phyloP scores from a whole-genome alignment of 225 moss, liverwort and hornwort genomes.

The Straminergon stramineum region DNA sequence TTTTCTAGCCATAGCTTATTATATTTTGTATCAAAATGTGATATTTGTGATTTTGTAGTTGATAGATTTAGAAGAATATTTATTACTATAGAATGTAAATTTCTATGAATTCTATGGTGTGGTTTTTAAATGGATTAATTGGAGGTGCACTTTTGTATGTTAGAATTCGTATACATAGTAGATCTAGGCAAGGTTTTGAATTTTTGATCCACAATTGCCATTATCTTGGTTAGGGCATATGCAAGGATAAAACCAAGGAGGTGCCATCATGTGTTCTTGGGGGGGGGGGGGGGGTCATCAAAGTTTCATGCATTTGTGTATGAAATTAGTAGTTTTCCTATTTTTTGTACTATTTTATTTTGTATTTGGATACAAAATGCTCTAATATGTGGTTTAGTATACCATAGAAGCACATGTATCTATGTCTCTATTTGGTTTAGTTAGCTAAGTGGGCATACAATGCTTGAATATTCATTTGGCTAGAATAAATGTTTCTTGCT shows the following conservation, averaged over 20 bases:
- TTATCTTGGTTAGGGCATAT: too few relatives aligned
- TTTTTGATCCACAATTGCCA: too few relatives aligned
- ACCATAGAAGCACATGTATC: not conserved
- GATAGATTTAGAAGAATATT: rapidly evolving
- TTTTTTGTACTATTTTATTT: not conserved
- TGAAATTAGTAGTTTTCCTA: not conserved
- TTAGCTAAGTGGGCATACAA: not conserved
- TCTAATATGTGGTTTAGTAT: not conserved
- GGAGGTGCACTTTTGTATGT: too few relatives aligned
- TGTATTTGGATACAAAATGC: not conserved
- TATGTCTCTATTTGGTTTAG: not conserved
- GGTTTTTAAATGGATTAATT: not conserved
- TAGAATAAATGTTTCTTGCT: not conserved
- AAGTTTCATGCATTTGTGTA: not conserved
- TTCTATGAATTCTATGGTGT: not conserved
- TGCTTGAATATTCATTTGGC: not conserved
- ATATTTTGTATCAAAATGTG: not conserved
- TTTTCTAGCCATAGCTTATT: not conserved
- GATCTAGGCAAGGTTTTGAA: too few relatives aligned
- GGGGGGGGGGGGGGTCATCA: not conserved
- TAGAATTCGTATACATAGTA: too few relatives aligned
- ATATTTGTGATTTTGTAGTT: not conserved
- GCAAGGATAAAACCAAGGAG: too few relatives aligned
- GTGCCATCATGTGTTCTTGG: not conserved
- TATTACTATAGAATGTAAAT: not conserved